Base-by-base conservation (phyloP, 768 basidiomycete species). In the Exidia glandulosa region DNA sequence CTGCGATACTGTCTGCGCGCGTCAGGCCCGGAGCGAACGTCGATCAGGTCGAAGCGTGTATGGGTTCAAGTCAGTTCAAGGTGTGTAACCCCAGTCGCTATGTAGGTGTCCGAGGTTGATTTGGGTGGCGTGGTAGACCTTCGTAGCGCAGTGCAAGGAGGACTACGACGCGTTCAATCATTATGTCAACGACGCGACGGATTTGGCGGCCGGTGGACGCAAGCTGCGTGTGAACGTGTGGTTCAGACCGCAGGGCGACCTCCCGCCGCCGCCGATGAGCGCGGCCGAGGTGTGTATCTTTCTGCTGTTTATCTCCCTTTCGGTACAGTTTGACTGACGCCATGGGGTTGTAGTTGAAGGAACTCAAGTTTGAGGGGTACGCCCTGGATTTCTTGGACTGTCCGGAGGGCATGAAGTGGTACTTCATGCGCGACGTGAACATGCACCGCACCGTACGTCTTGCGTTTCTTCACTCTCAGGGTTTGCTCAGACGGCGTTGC, bases 111-210 rank as follows among this genome's bases (percentile, higher is more conserved):
- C n/a, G n/a, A n/a, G n/a, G n/a, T n/a, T n/a, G n/a, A n/a, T n/a
- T n/a, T n/a, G n/a, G n/a, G n/a, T n/a, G n/a, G n/a, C n/a, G n/a
- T n/a, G n/a, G n/a, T n/a, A 95, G 94, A 90, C 85, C 0, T 88
- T 99, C 70, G 84, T 99, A 6, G 82, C 85, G 19, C 90, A 93
- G 69, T 85, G 83, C 64, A 79, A 85, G 61, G 86, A 88, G 60
- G 95, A 99, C 67, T 89, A 89, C 57, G 75, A 85, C 61, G 72
- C 77, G 2, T 75, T 98, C 48, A 88, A 90, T 63, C 70, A 72
- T 12, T 74, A 82, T 36, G 78, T 89, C 65, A 87, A 87, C 64
- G 90, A 92, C 70, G 75, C 74, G 1, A 68, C 74, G 0, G 72
- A 79, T n/a, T n/a, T n/a, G n/a, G n/a, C n/a, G 82, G 76, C 4